Evolutionary conservation across 2,329 filamentous ascomycete species (phyloP).

Genomic region (Fusarium luffae): DNA sequence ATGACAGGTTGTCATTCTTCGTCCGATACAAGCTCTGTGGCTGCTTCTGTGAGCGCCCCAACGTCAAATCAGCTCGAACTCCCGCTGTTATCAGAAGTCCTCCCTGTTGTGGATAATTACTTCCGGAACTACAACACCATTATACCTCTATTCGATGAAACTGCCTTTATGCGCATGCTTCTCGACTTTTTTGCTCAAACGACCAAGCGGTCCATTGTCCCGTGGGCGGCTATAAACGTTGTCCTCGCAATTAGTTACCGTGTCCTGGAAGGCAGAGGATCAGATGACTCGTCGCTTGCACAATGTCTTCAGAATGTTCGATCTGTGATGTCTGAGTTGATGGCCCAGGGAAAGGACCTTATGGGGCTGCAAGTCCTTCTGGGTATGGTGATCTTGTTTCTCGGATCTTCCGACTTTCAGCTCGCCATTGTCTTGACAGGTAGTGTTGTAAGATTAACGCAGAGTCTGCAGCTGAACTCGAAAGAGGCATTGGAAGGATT

Average conservation of each 20-base stretch:
- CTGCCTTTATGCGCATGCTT: constrained; percentile 49
- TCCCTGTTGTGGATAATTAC: constrained; percentile 36
- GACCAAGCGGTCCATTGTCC: constrained; percentile 26
- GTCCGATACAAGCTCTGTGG: not conserved
- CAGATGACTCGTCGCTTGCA: constrained; percentile 33
- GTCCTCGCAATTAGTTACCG: constrained; percentile 50
- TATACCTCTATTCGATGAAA: constrained; percentile 51
- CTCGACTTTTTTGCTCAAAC: constrained; percentile 48
- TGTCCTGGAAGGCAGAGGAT: constrained; percentile 32
- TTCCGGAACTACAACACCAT: constrained; percentile 36
- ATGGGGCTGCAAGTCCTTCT: constrained; percentile 51
- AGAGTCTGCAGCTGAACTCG: constrained; percentile 49
- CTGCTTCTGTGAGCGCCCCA: not conserved
- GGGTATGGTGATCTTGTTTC: constrained; percentile 50
- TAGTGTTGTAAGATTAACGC: constrained; percentile 49
- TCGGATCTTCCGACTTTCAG: constrained; percentile 48
- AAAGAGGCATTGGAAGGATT: constrained; percentile 9
- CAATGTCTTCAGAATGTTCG: constrained; percentile 49
- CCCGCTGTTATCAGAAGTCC: constrained; percentile 31
- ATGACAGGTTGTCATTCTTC: not conserved
- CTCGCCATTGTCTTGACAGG: constrained; percentile 49
- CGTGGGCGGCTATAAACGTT: constrained; percentile 52
- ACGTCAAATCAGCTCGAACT: constrained; percentile 20
- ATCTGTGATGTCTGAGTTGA: constrained; percentile 48
- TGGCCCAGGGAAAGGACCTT: constrained; percentile 46